phyloP scores from a whole-genome alignment of 2,329 filamentous ascomycete genomes.

The Fusarium mexicanum region DNA sequence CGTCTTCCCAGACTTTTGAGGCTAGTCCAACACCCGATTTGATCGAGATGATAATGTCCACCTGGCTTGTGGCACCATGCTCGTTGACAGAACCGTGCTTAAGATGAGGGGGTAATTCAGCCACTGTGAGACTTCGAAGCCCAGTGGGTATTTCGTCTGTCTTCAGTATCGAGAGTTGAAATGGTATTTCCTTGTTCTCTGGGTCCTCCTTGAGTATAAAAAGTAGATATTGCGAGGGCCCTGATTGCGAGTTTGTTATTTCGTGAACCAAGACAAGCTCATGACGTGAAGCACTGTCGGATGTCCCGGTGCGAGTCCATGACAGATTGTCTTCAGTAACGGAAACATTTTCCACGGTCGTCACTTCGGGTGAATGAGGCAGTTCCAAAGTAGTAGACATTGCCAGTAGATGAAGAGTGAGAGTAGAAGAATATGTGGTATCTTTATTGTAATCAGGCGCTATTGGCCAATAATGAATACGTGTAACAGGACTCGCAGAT shows the following conservation, averaged over 20 bases:
- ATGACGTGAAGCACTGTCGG: slow-evolving; percentile 30
- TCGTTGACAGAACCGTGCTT: slow-evolving; percentile 30
- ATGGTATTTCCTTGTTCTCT: slow-evolving; percentile 41
- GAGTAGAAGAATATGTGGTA: slow-evolving; percentile 5
- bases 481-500: neutral
- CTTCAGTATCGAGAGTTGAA: slow-evolving; percentile 43
- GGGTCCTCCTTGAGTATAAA: slow-evolving; percentile 51
- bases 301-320: slow-evolving; percentile 38
- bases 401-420: neutral
- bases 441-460: slow-evolving; percentile 20
- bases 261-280: slow-evolving; percentile 45
- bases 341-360: slow-evolving; percentile 30
- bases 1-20: slow-evolving; percentile 61
- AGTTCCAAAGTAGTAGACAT: slow-evolving; percentile 16
- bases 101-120: slow-evolving; percentile 52
- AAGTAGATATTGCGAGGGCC: slow-evolving; percentile 46
- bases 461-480: slow-evolving; percentile 27
- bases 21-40: slow-evolving; percentile 71
- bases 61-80: slow-evolving; percentile 35
- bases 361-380: neutral
- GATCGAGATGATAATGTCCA: slow-evolving; percentile 75
- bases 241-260: neutral
- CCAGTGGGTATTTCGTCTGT: slow-evolving; percentile 49
- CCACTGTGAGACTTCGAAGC: slow-evolving; percentile 50
- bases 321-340: slow-evolving; percentile 40